phyloP scores from a whole-genome alignment of 768 basidiomycete genomes.

The Nidularia sp. region DNA sequence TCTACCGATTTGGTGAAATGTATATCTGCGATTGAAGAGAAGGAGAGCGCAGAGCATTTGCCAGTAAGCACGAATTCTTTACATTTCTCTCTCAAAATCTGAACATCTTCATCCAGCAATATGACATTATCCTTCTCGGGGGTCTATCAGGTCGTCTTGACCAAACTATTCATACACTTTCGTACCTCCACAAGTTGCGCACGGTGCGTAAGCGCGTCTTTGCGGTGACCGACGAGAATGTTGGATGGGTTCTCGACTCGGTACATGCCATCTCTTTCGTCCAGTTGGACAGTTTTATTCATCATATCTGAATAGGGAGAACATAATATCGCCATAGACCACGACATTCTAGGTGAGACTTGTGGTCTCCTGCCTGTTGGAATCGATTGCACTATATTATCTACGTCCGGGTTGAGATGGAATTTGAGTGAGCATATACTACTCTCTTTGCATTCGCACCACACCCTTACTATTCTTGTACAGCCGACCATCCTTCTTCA shows the following conservation, averaged over 20 bases:
- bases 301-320: slow-evolving; percentile 54
- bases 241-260: slow-evolving; percentile 83
- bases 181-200: slow-evolving; percentile 78
- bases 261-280: slow-evolving; percentile 34
- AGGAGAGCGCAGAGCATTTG: slow-evolving; percentile 39
- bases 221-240: slow-evolving; percentile 84
- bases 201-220: slow-evolving; percentile 55
- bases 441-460: too few species aligned
- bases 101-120: slow-evolving; percentile 34
- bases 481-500: slow-evolving; percentile 64
- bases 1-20: slow-evolving; percentile 99
- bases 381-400: slow-evolving; percentile 67
- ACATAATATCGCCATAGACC: slow-evolving; percentile 76
- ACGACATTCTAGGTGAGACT: slow-evolving; percentile 71
- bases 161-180: slow-evolving; percentile 89
- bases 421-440: slow-evolving; percentile 60
- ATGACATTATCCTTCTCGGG: slow-evolving; percentile 76
- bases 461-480: not conserved
- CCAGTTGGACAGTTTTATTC: not conserved
- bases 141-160: slow-evolving; percentile 90
- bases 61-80: slow-evolving; percentile 25
- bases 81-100: slow-evolving; percentile 1
- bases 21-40: slow-evolving; percentile 53
- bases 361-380: slow-evolving; percentile 96
- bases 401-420: slow-evolving; percentile 86